Base-by-base conservation (phyloP, 306 rosid genomes). In the Mucuna pruriens region DNA sequence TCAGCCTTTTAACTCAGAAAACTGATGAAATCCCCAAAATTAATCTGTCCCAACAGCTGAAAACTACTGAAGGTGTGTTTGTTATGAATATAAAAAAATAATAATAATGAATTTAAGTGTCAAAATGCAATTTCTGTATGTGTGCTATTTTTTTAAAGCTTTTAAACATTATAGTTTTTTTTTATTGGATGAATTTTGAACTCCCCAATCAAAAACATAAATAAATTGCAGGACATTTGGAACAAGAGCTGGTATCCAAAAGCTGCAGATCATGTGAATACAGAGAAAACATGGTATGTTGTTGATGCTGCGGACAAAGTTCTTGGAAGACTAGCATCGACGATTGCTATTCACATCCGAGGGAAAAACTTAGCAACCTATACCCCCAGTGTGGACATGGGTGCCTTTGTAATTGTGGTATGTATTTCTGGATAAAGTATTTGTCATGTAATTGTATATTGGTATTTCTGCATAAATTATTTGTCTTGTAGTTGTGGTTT, bases 371-470 rank as follows among this genome's bases (percentile, higher is more conserved):
- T 90, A 58, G 87, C 85, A 3, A 96, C 99, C 62, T 93, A 83
- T 82, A 96, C 98, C 62, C 97, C 97, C 13, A 96, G 98, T 77
- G 99, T 96, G 61, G 98, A 93, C 90, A 93, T 96, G 99, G 99
- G 99, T 57, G 94, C 97, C 2, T 96, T 96, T 83, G 94, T 96
- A 58, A 88, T 96, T 84, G 99, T 96, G 98, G 99, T 93, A 85
- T 82, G 96, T 83, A 67, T 77, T 79, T 63, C 63, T 33, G 45
- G 51, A 13, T 16, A 63, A 17, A 12, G 6, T 31, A 29, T 62
- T 82, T 81, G 70, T 40, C 40, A 26, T 0, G 49, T 36, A 36
- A 4, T 36, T 36, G 40, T 6, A 3, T 29, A 36, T 36, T n/a
- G n/a, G n/a, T 44, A 5, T 44, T 33, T 36, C 25, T 16, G 23